Evolutionary conservation across 768 basidiomycete species (phyloP), one percentile per base, ranked within the genome.

Genomic region (Suillus clintonianus): DNA sequence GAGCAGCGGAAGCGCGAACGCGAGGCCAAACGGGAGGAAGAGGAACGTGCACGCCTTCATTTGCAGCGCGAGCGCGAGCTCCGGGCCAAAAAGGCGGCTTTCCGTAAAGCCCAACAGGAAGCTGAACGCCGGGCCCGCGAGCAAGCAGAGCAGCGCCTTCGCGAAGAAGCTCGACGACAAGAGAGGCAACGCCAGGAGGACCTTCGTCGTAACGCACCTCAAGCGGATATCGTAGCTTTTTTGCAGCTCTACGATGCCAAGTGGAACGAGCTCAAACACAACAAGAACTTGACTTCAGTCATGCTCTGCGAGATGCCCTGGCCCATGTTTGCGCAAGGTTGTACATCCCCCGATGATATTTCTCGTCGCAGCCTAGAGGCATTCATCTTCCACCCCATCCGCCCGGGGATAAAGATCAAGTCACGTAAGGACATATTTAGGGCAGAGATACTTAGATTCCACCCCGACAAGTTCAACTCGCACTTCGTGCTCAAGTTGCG

Each of bases 391-490:
- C 76, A 80, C 65, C 73, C 75, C 30, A 70, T 65, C 41, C 76
- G 77, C 41, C 69, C 73, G 0, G 68, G 64, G 7, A 59, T 69
- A 27, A 66, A 74, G 41, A 72, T 69, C 4, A 81, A 79, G 67
- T 70, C 72, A 1, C 67, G 58, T 4, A 74, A 72, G 62, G 82
- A 81, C 43, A 67, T 71, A 22, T 62, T 83, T 64, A 80, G 76
- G 63, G 65, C 63, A n/a, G 85, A 87, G 65, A 70, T 86, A 36
- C 69, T 85, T 51, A 77, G 80, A 24, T 88, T 82, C 78, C 85
- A 88, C 64, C 83, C 85, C 5, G 86, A 88, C 65, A 86, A 83
- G 66, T 82, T 86, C 66, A 71, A 81, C 62, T 62, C 68, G 14
- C 76, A 69, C 9, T 68, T 82, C 14, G 59, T 82, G 32, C 66